Conservation (phyloP, 352 stramenopile species). For the Phytophthora pseudosyringae region DNA sequence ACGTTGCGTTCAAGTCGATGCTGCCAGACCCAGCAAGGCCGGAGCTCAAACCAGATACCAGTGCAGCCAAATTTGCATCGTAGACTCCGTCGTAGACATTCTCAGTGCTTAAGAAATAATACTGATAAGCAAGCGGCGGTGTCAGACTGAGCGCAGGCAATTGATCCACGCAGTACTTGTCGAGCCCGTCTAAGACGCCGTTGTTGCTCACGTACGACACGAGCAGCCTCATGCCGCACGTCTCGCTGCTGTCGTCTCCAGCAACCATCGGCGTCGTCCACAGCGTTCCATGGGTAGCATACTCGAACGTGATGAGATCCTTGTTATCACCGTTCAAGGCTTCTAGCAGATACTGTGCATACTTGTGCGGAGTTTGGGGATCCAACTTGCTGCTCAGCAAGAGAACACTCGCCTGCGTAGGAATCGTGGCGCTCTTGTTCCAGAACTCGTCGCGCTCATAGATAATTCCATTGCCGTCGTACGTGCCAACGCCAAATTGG, state of each 20-base stretch:
- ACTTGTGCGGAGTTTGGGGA: slow-evolving; percentile 60
- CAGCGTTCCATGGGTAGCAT: slow-evolving; percentile 46
- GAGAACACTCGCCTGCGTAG: slow-evolving; percentile 46
- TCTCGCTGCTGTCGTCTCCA: slow-evolving; percentile 26
- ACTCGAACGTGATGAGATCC: slow-evolving; percentile 53
- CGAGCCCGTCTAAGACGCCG: slow-evolving; percentile 44
- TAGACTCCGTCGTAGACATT: slow-evolving; percentile 51
- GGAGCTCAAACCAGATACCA: slow-evolving; percentile 14
- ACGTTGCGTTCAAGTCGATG: not conserved
- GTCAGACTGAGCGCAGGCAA: slow-evolving; percentile 44
- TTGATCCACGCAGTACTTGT: slow-evolving; percentile 52
- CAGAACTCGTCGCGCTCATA: slow-evolving; percentile 67
- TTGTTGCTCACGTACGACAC: slow-evolving; percentile 44
- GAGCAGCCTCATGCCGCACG: slow-evolving; percentile 55
- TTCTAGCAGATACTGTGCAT: slow-evolving; percentile 46
- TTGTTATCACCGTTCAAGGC: slow-evolving; percentile 43
- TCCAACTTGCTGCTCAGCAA: slow-evolving; percentile 61
- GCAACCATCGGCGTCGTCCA: slow-evolving; percentile 37
- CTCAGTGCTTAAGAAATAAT: slow-evolving; percentile 43
- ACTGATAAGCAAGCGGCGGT: slow-evolving; percentile 20
- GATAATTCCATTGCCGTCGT: slow-evolving; percentile 34
- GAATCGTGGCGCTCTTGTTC: slow-evolving; percentile 57
- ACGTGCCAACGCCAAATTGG: slow-evolving; percentile 26
- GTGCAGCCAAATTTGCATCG: slow-evolving; percentile 26
- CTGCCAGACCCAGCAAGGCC: not conserved